These are phyloP conservation scores for Sporisorium iseilematis-ciliati DNA, from an alignment of 1,284 basidiomycete species.

Conservation along the genomic window DNA sequence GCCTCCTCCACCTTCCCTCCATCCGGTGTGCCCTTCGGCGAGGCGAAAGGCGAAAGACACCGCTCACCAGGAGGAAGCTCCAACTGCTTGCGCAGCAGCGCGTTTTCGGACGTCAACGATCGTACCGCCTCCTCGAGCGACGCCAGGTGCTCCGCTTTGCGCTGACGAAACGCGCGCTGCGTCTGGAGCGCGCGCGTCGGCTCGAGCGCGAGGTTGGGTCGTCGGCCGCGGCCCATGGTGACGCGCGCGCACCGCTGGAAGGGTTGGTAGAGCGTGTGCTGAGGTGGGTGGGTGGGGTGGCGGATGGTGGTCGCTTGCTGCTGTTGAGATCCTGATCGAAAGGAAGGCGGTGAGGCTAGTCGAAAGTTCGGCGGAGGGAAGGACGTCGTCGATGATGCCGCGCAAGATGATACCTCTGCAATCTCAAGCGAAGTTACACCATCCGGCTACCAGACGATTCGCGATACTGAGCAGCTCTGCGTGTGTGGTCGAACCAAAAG, in stretches of 20 bases:
- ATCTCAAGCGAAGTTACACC: too few relatives aligned
- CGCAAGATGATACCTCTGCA: too few relatives aligned
- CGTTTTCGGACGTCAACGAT: conserved; percentile 36
- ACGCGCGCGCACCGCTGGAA: too few relatives aligned
- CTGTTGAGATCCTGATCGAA: too few relatives aligned
- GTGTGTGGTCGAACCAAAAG: too few relatives aligned
- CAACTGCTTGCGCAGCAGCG: conserved; percentile 21
- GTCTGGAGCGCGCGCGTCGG: conserved; percentile 54
- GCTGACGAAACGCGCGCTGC: conserved; percentile 54
- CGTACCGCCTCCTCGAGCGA: conserved; percentile 38
- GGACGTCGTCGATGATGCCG: too few relatives aligned
- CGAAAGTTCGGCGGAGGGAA: too few relatives aligned
- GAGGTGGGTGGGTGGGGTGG: not conserved
- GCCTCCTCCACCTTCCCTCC: not conserved
- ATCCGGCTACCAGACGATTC: too few relatives aligned
- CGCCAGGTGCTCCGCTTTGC: conserved; percentile 51
- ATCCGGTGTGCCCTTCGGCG: not conserved
- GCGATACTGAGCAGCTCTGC: too few relatives aligned
- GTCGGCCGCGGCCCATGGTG: conserved; percentile 49
- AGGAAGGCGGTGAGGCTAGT: too few relatives aligned
- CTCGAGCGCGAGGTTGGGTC: conserved; percentile 53
- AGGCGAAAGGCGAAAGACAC: not conserved
- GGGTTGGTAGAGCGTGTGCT: not conserved
- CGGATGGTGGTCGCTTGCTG: not conserved
- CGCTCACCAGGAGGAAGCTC: not conserved